phyloP scores from a whole-genome alignment of 306 rosid species.

The Neltuma alba region DNA sequence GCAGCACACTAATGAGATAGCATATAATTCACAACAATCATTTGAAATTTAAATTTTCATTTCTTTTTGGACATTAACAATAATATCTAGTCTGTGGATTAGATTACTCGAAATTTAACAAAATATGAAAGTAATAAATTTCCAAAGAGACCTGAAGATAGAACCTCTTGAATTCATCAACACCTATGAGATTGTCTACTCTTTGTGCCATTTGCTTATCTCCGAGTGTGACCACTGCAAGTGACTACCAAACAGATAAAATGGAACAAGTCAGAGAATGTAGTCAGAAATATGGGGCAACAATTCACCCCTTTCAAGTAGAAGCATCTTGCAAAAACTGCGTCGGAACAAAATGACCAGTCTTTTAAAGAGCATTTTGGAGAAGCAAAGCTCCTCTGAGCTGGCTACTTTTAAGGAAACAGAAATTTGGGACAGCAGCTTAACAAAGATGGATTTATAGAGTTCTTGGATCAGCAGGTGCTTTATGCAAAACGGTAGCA shows the following conservation, averaged over 20 bases:
- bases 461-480: neutral
- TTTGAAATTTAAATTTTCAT: neutral
- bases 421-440: neutral
- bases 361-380: slow-evolving; percentile 7
- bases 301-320: slow-evolving; percentile 26
- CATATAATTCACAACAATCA: neutral
- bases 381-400: slow-evolving; percentile 13
- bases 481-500: neutral
- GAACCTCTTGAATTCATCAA: slow-evolving; percentile 84
- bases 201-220: slow-evolving; percentile 97
- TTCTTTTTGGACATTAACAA: neutral
- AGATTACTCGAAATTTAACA: slow-evolving; percentile 25
- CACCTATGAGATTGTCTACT: slow-evolving; percentile 82
- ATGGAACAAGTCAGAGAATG: slow-evolving; percentile 6
- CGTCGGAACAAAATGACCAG: neutral
- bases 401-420: neutral
- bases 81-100: neutral
- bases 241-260: slow-evolving; percentile 60
- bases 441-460: neutral
- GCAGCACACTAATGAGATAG: neutral
- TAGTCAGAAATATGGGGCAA: slow-evolving; percentile 19
- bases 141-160: slow-evolving; percentile 81
- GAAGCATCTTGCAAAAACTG: slow-evolving; percentile 3
- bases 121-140: slow-evolving; percentile 29
- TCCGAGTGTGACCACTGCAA: slow-evolving; percentile 94